A percentile compares a stretch with the other conserved stretches of the same genome.
phyloP scores from a whole-genome alignment of 306 rosid genomes.

The Vigna radiata region DNA sequence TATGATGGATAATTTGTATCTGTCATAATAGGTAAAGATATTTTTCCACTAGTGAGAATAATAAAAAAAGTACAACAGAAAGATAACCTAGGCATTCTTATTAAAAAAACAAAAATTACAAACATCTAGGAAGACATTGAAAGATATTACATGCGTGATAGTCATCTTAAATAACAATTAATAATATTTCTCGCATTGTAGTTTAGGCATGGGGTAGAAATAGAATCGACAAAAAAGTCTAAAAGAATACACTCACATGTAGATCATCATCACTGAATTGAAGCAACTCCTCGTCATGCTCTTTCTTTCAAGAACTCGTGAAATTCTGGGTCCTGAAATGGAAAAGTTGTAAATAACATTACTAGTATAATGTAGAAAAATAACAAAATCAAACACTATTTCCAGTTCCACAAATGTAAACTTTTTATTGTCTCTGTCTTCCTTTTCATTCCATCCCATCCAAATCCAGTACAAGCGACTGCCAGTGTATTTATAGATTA shows the following conservation, averaged over 20 bases:
- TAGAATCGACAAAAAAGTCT: neutral
- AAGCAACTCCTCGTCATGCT: conserved; percentile 83
- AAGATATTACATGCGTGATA: neutral
- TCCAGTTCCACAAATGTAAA: conserved; percentile 16
- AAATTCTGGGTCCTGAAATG: conserved; percentile 84
- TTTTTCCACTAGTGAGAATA: neutral
- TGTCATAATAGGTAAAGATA: too few relatives aligned
- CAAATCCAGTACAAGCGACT: neutral
- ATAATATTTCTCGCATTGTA: conserved; percentile 12
- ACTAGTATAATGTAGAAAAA: conserved; percentile 15
- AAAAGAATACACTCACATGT: conserved; percentile 65
- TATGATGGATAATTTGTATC: too few relatives aligned
- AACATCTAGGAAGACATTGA: conserved; percentile 1
- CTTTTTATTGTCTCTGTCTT: conserved; percentile 1
- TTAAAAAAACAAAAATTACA: neutral
- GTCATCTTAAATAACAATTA: conserved; percentile 14
- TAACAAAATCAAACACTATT: conserved; percentile 25
- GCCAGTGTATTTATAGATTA: too few relatives aligned
- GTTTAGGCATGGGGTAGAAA: conserved; percentile 1
- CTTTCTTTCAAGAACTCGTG: conserved; percentile 74
- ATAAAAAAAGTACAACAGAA: neutral
- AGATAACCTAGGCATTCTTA: conserved; percentile 1
- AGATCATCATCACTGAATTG: conserved; percentile 72
- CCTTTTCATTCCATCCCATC: conserved; percentile 10
- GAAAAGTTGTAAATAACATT: conserved; percentile 46